phyloP scores from a whole-genome alignment of 352 stramenopile species.

The Aphanomyces invadans region DNA sequence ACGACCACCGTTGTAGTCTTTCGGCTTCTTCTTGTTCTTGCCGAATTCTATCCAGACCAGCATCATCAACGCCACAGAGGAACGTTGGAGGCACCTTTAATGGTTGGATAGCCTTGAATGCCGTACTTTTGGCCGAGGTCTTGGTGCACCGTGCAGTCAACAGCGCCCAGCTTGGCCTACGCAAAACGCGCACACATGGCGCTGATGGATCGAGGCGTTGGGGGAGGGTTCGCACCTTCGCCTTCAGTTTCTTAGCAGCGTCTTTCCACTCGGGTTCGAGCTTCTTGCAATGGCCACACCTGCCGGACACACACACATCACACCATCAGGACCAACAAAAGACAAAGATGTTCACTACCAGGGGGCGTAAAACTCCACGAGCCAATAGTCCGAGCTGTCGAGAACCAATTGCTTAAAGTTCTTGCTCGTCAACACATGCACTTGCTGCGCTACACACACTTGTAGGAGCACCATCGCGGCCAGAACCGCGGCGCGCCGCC shows the following conservation, averaged over 20 bases:
- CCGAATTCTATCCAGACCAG: constrained; percentile 51
- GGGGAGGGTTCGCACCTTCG: constrained; percentile 47
- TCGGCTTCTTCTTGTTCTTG: constrained; percentile 70
- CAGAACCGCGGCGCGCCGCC: neutral
- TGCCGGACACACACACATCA: too few species aligned
- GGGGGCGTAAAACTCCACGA: constrained; percentile 91
- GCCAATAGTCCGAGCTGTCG: constrained; percentile 74
- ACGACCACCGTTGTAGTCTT: constrained; percentile 60
- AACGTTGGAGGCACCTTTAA: constrained; percentile 38
- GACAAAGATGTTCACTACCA: too few species aligned
- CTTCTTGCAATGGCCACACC: constrained; percentile 88
- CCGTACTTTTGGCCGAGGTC: constrained; percentile 66
- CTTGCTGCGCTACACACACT: constrained; percentile 19
- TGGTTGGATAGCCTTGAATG: constrained; percentile 70
- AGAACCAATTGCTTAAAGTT: constrained; percentile 81
- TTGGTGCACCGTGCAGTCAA: constrained; percentile 56
- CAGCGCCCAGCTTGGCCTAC: constrained; percentile 56
- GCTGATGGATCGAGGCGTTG: too few species aligned
- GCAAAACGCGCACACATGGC: too few species aligned
- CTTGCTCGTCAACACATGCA: constrained; percentile 68
- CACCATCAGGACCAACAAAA: too few species aligned
- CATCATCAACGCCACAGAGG: neutral
- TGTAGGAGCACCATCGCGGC: neutral
- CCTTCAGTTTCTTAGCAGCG: constrained; percentile 80
- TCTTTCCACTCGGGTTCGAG: constrained; percentile 85